Percentiles rank a stretch among this genome's conserved stretches.
phyloP scores from a whole-genome alignment of 202 grass and related monocot genomes.

The Schoenoplectus triqueter region DNA sequence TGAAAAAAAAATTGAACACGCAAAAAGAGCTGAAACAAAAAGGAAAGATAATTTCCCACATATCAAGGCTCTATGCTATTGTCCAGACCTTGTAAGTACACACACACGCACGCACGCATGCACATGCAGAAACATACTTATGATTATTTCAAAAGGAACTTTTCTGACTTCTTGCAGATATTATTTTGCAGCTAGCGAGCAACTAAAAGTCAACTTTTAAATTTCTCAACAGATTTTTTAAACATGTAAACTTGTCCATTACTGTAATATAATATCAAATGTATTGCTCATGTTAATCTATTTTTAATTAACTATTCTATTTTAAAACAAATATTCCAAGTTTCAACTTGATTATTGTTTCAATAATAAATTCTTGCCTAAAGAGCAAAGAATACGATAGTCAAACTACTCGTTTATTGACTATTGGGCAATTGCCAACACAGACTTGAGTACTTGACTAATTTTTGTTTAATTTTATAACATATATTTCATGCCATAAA shows the following conservation, averaged over 20 bases:
- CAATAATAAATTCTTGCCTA: neutral
- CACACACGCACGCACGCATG: neutral
- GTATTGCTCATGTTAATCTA: neutral
- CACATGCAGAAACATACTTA: neutral
- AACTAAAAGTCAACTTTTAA: neutral
- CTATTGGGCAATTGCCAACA: neutral
- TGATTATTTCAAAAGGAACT: neutral
- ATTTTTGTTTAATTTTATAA: neutral
- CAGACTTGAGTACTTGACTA: neutral
- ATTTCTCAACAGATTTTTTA: slow-evolving; percentile 1
- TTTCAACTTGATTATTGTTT: neutral
- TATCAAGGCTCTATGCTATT: slow-evolving; percentile 7
- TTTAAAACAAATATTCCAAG: neutral
- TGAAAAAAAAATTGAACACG: neutral
- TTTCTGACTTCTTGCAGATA: neutral
- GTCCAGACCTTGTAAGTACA: neutral
- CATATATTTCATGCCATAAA: slow-evolving; percentile 12
- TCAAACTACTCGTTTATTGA: neutral
- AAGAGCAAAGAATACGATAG: neutral
- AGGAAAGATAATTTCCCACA: neutral
- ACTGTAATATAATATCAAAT: neutral
- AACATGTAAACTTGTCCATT: neutral
- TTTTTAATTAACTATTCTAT: slow-evolving; percentile 7
- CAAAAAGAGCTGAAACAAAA: neutral
- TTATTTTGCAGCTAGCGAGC: slow-evolving; percentile 5